These are phyloP conservation scores for Smittium culicis DNA, from an alignment of 371 early-diverging fungal genomes.

Conservation along the genomic window DNA sequence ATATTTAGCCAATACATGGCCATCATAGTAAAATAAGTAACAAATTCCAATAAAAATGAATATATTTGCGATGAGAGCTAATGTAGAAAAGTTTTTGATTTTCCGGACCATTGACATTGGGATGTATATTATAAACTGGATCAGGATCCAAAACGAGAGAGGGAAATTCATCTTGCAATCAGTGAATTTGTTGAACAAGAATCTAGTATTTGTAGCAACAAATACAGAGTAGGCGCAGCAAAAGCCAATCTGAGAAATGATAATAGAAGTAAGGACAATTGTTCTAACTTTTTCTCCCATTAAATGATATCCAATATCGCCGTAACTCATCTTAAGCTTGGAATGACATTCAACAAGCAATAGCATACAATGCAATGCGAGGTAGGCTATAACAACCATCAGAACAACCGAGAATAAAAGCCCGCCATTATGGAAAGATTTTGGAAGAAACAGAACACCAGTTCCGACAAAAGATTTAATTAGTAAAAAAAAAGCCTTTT, in stretches of 20 bases:
- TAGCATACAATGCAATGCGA: conserved; percentile 53
- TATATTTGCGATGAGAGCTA: conserved; percentile 76
- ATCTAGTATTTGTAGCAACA: conserved; percentile 61
- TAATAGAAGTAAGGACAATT: conserved; percentile 63
- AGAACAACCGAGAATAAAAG: conserved; percentile 45
- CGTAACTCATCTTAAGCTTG: conserved; percentile 61
- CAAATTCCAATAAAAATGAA: conserved; percentile 69
- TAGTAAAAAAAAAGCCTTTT: conserved; percentile 57
- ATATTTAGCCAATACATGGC: conserved; percentile 38
- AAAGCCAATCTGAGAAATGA: conserved; percentile 78
- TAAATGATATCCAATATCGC: conserved; percentile 71
- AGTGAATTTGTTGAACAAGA: conserved; percentile 47
- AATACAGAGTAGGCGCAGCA: conserved; percentile 76
- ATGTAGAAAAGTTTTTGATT: conserved; percentile 65
- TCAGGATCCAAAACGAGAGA: conserved; percentile 42
- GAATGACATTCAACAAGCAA: conserved; percentile 51
- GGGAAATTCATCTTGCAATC: conserved; percentile 34
- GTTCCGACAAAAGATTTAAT: conserved; percentile 67
- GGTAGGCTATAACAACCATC: conserved; percentile 44
- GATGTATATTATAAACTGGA: conserved; percentile 51
- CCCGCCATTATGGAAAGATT: conserved; percentile 67
- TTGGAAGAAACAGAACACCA: conserved; percentile 65
- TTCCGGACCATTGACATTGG: conserved; percentile 77
- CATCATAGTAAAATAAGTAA: conserved; percentile 68
- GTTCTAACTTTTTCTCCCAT: conserved; percentile 67